These are phyloP conservation scores for Fistulinella prunicolor DNA, from an alignment of 768 basidiomycete species.

Conservation along the genomic window DNA sequence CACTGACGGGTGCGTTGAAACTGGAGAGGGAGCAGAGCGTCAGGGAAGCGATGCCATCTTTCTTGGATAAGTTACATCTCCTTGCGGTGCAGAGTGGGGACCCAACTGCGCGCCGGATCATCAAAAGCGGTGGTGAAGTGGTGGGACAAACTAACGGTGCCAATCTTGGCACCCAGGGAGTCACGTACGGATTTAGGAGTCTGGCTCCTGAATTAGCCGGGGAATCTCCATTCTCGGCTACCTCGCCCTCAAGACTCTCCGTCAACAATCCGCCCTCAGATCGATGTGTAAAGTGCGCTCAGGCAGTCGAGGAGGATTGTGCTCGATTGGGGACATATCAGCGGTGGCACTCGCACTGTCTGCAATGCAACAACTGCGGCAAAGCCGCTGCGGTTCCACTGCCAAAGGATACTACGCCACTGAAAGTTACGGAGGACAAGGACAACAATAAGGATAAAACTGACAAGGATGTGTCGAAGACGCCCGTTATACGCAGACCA, in stretches of 20 bases:
- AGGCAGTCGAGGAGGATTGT: constrained; percentile 97
- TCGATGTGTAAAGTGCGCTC: constrained; percentile 82
- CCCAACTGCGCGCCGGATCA: constrained; percentile 70
- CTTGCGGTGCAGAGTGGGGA: constrained; percentile 85
- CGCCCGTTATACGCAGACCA: constrained; percentile 63
- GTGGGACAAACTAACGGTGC: constrained; percentile 36
- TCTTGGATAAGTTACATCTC: constrained; percentile 90
- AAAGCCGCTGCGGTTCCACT: constrained; percentile 65
- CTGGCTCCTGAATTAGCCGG: constrained; percentile 89
- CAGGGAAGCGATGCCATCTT: constrained; percentile 79
- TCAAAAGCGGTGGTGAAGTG: constrained; percentile 70
- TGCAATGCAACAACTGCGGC: constrained; percentile 82
- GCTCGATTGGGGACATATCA: constrained; percentile 93
- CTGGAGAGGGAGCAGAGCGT: constrained; percentile 88
- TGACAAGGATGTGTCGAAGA: constrained; percentile 51
- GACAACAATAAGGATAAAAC: constrained; percentile 39
- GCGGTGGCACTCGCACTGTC: constrained; percentile 93
- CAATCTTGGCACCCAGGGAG: constrained; percentile 78
- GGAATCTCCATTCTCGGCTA: constrained; percentile 67
- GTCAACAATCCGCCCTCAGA: constrained; percentile 81
- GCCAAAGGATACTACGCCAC: constrained; percentile 53
- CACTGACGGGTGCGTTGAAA: constrained; percentile 92
- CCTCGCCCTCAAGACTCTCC: constrained; percentile 45
- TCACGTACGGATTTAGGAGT: constrained; percentile 91
- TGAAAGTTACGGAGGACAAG: constrained; percentile 50